These are phyloP conservation scores for Penium margaritaceum DNA, from an alignment of 139 green algal species.

Conservation along the genomic window DNA sequence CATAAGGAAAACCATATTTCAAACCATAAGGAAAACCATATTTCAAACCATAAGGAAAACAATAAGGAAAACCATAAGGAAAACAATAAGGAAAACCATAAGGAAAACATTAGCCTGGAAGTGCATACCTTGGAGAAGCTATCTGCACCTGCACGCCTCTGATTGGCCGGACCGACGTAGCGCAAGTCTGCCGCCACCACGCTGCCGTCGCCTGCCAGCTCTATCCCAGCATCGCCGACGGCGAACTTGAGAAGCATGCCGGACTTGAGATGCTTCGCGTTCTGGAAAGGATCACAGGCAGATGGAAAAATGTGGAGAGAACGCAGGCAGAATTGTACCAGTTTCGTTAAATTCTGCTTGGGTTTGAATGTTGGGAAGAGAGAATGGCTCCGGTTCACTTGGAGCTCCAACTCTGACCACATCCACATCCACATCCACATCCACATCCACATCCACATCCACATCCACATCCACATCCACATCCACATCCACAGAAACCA, in stretches of 20 bases:
- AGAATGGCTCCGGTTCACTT: too few relatives aligned
- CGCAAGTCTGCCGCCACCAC: conserved; percentile 61
- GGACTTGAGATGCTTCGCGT: conserved; percentile 5
- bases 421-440: too few relatives aligned
- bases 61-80: conserved; percentile 1
- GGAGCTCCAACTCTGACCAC: too few relatives aligned
- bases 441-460: too few relatives aligned
- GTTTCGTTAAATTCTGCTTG: too few relatives aligned
- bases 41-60: neutral
- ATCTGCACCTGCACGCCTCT: conserved; percentile 67
- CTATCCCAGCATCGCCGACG: conserved; percentile 47
- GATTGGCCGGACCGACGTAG: conserved; percentile 56
- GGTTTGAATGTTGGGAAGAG: too few relatives aligned
- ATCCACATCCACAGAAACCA: too few relatives aligned
- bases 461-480: too few relatives aligned
- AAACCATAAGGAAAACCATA: neutral
- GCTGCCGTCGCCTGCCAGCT: conserved; percentile 48
- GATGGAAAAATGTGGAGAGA: too few relatives aligned
- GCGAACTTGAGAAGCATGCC: conserved; percentile 51
- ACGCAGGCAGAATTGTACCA: too few relatives aligned
- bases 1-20: conserved; percentile 7
- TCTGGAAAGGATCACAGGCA: too few relatives aligned
- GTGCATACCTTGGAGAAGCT: conserved; percentile 62
- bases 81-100: conserved; percentile 8
- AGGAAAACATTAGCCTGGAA: conserved; percentile 5